Evolutionary conservation across 2,329 filamentous ascomycete species (phyloP).

Genomic region (Sporothrix protearum): DNA sequence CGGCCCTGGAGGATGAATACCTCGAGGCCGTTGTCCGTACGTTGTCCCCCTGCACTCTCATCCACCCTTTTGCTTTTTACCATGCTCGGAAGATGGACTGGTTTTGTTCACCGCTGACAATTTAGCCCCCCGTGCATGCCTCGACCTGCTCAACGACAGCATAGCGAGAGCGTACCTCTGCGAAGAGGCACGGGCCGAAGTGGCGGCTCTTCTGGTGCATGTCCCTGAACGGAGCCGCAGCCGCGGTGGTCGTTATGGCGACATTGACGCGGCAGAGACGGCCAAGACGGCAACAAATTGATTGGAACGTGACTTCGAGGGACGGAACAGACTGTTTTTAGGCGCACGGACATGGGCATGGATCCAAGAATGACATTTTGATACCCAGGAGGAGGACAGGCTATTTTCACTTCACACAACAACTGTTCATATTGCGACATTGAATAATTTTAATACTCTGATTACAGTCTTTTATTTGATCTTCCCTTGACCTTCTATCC

Average conservation of each 20-base stretch:
- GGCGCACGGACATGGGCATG: not conserved
- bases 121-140: constrained; percentile 34
- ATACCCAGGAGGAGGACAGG: not conserved
- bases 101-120: not conserved
- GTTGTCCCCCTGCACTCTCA: no score
- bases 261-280: not conserved
- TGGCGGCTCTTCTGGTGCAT: constrained; percentile 29
- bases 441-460: no score
- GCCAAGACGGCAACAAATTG: not conserved
- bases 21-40: constrained; percentile 39
- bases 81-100: not conserved
- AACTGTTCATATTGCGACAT: not conserved
- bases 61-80: no score
- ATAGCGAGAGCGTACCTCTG: constrained; percentile 29
- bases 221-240: constrained; percentile 4
- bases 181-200: constrained; percentile 30
- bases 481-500: not conserved
- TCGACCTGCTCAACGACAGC: constrained; percentile 36
- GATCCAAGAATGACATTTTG: not conserved
- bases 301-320: not conserved
- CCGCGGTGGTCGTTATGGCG: not conserved
- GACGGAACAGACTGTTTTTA: not conserved
- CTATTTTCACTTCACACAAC: not conserved
- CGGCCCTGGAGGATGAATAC: constrained; percentile 40
- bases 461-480: not conserved